Percentiles rank a stretch among this genome's conserved stretches.
Conservation (phyloP, 108 stramenopile species). For the Asterionellopsis glacialis region DNA sequence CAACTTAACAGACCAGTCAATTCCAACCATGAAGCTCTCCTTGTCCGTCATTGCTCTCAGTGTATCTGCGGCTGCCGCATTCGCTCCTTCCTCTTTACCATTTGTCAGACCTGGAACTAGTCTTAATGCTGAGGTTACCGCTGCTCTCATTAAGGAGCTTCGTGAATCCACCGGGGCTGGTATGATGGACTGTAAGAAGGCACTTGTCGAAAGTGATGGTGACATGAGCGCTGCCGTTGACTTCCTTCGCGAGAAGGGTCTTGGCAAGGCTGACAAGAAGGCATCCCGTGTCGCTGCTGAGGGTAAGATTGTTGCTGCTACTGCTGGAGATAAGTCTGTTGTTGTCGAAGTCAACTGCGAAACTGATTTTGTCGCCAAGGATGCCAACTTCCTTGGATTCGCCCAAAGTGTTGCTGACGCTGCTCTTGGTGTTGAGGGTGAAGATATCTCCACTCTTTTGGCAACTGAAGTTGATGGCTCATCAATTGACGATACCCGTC, state of each 20-base stretch:
- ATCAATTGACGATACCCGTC: constrained; percentile 42
- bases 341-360: constrained; percentile 87
- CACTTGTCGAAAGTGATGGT: constrained; percentile 63
- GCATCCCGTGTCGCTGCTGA: constrained; percentile 70
- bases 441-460: constrained; percentile 47
- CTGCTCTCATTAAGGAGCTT: constrained; percentile 83
- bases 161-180: constrained; percentile 70
- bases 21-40: constrained; percentile 7
- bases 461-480: constrained; percentile 33
- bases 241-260: constrained; percentile 69
- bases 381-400: constrained; percentile 41
- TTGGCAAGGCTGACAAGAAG: constrained; percentile 83
- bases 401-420: constrained; percentile 55
- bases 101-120: background rate
- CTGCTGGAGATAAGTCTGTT: constrained; percentile 49
- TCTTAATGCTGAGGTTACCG: constrained; percentile 50
- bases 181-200: constrained; percentile 91
- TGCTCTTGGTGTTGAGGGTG: constrained; percentile 31
- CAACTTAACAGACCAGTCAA: background rate
- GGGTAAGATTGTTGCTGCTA: constrained; percentile 59
- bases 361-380: constrained; percentile 81
- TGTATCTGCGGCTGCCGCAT: background rate
- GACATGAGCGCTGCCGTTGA: constrained; percentile 74
- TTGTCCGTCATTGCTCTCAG: background rate
- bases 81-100: background rate